These are phyloP conservation scores for Corinectria fuckeliana DNA, from an alignment of 2,329 filamentous ascomycete species.

Conservation along the genomic window DNA sequence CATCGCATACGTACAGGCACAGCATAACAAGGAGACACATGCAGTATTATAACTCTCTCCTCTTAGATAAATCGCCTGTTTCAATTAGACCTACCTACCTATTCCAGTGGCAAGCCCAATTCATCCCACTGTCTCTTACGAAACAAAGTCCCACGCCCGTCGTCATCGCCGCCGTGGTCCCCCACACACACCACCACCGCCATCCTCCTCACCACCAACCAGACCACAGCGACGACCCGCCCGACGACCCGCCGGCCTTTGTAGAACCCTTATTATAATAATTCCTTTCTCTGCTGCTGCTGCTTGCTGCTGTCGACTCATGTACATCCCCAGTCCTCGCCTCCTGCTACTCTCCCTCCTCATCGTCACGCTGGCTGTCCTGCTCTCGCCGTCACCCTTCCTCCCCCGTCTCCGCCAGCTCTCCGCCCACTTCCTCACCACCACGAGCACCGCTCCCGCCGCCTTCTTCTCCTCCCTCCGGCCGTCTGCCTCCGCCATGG, in stretches of 20 bases:
- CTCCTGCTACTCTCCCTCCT: conserved; percentile 25
- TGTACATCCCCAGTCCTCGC: conserved; percentile 19
- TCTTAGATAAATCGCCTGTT: background rate
- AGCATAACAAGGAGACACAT: background rate
- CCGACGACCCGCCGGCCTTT: conserved; percentile 17
- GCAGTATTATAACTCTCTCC: no score
- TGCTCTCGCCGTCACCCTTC: conserved; percentile 34
- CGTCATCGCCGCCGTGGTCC: conserved; percentile 2
- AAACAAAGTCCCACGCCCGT: conserved; percentile 8
- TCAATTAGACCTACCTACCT: background rate
- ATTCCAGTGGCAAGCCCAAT: background rate
- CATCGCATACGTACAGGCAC: no score
- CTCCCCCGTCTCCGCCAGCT: conserved; percentile 40
- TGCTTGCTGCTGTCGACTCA: no score
- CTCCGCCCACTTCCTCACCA: conserved; percentile 32
- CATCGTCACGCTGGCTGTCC: conserved; percentile 38
- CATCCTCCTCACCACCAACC: conserved; percentile 5
- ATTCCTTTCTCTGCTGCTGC: background rate
- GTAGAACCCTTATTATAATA: background rate
- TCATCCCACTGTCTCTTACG: conserved; percentile 4
- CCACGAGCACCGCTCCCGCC: conserved; percentile 28
- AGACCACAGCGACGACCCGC: conserved; percentile 17
- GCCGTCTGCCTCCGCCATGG: conserved; percentile 42
- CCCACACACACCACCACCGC: background rate
- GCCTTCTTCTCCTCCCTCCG: conserved; percentile 16